Base-by-base conservation (phyloP, 78 protist genomes). In the Speleostelium caveatum region DNA sequence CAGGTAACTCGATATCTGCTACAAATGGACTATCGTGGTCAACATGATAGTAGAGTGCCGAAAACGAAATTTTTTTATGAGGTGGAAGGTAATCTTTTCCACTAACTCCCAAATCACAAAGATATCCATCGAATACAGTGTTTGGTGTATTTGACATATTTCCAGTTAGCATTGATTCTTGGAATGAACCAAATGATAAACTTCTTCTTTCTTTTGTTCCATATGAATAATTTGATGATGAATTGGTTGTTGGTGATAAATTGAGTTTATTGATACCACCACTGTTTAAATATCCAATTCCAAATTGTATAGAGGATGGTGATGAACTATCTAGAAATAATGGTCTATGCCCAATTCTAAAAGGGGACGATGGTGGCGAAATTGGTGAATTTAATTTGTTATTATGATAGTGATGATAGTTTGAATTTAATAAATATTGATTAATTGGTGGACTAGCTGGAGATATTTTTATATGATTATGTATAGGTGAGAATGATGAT, bases 1-100 rank as follows among this genome's bases (percentile, higher is more conserved):
- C 6, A n/a, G 79, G 59, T 17, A 83, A 39, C 4, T 83, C 91
- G 22, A 83, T 83, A 21, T 73, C 58, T 3, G 91, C 91, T 3
- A 71, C 91, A 59, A 69, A 83, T 12, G 91, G 91, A 32, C 73
- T 71, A 69, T 83, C 91, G 33, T 83, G 75, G 22, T 83, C 91
- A 33, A 83, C 22, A 42, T 83, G 91, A 59, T 83, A 83, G 53
- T 59, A 83, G 16, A 83, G 10, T 2, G 91, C 75, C 17, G 91
- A 83, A 55, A 71, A 83, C 26, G 91, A 39, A 41, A 83, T 83
- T 38, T 83, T 83, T 36, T 83, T 83, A 39, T 83, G 91, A 10
- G 91, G 91, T 22, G 91, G 91, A 3, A 83, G 59, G 58, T 83
- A 83, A 32, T 83, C 91, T 60, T 80, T 80, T 7, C 91, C 91